Evolutionary conservation across 208 protist species (phyloP).

Genomic region (Kentomonas sorsogonicus): DNA sequence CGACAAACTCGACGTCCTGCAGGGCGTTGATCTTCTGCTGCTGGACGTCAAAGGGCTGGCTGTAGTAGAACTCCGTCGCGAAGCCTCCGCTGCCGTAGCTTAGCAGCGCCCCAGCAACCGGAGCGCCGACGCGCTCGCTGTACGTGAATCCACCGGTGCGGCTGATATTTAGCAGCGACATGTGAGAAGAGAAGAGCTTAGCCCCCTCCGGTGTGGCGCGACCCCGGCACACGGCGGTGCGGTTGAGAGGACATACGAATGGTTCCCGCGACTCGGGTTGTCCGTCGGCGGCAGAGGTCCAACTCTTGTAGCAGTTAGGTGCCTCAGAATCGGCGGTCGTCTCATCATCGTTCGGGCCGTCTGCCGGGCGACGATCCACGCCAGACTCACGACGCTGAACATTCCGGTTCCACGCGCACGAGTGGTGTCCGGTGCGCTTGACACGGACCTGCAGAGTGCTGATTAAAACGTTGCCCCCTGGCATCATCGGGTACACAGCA

Average conservation of each 20-base stretch:
- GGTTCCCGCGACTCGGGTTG: too few relatives aligned
- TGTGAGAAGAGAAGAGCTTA: constrained; percentile 1
- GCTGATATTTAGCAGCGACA: not conserved
- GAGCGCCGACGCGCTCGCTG: not conserved
- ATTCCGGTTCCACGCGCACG: constrained; percentile 18
- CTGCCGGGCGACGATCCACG: too few relatives aligned
- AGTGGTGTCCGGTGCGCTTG: constrained; percentile 9
- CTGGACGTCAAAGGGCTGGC: not conserved
- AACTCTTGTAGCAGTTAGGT: too few relatives aligned
- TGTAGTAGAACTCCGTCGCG: constrained; percentile 21
- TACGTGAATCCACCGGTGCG: constrained; percentile 6
- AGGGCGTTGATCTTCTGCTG: constrained; percentile 8
- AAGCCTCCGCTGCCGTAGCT: constrained; percentile 12
- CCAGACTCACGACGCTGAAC: too few relatives aligned
- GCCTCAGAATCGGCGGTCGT: too few relatives aligned
- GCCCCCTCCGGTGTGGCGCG: not conserved
- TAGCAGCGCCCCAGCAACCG: not conserved
- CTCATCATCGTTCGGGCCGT: too few relatives aligned
- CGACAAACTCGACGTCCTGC: constrained; percentile 17
- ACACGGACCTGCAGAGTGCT: constrained; percentile 13
- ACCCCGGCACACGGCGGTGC: too few relatives aligned
- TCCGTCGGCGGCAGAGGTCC: too few relatives aligned
- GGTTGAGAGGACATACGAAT: too few relatives aligned
- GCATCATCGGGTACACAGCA: not conserved
- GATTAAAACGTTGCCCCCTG: constrained; percentile 20